phyloP scores from a whole-genome alignment of 1,284 basidiomycete genomes.

The Moesziomyces antarcticus region DNA sequence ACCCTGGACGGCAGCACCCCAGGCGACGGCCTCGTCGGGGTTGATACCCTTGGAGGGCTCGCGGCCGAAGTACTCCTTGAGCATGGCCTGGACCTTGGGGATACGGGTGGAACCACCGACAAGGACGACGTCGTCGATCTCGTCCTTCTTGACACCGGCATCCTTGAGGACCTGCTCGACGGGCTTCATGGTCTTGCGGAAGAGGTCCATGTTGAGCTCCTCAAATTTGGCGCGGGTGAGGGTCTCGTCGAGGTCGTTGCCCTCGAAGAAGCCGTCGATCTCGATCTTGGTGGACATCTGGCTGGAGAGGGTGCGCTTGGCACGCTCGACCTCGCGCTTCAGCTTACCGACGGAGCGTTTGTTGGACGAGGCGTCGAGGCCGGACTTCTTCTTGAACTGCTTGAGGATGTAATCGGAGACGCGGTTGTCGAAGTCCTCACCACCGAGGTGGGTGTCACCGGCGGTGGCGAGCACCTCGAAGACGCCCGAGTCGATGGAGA shows the following conservation, averaged over 20 bases:
- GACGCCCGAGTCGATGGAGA: slow-evolving; percentile 95
- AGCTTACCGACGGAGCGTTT: slow-evolving; percentile 93
- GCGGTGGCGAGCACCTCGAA: slow-evolving; percentile 97
- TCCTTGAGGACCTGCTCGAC: slow-evolving; percentile 99
- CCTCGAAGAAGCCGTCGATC: slow-evolving; percentile 87
- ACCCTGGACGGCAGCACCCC: slow-evolving; percentile 96
- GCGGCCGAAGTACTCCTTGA: slow-evolving; percentile 94
- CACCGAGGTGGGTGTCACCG: slow-evolving; percentile 98
- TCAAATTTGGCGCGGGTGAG: slow-evolving; percentile 97
- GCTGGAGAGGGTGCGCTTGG: slow-evolving; percentile 92
- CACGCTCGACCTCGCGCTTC: slow-evolving; percentile 98
- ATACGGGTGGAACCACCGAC: slow-evolving; percentile 99
- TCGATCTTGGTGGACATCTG: slow-evolving; percentile 80
- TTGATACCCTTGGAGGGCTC: slow-evolving; percentile 93
- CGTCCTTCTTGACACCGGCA: slow-evolving; percentile 96
- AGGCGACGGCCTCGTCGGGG: slow-evolving; percentile 81
- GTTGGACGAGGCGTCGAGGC: slow-evolving; percentile 81
- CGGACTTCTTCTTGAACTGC: slow-evolving; percentile 68
- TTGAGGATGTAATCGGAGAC: slow-evolving; percentile 68
- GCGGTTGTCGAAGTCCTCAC: slow-evolving; percentile 97
- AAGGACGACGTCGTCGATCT: slow-evolving; percentile 93
- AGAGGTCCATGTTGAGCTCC: slow-evolving; percentile 97
- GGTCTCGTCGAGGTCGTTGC: slow-evolving; percentile 96
- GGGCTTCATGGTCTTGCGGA: slow-evolving; percentile 99
- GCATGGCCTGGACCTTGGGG: slow-evolving; percentile 90